Evolutionary conservation across 2,329 filamentous ascomycete genomes (phyloP), one percentile per base, ranked within the genome.

Genomic region (Lasiodiplodia sp.): DNA sequence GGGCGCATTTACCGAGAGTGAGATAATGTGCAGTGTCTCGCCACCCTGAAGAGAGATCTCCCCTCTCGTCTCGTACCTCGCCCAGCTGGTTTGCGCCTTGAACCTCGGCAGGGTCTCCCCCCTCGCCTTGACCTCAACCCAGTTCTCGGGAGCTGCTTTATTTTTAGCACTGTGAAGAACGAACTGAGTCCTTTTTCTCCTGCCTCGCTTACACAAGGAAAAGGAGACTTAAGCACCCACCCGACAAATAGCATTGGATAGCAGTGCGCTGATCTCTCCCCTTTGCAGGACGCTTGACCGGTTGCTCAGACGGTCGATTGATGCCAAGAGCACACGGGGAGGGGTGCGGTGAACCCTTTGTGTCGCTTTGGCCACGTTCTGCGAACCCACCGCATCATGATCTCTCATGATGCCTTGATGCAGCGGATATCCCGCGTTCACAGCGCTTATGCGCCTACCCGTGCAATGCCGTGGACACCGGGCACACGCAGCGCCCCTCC

Each of bases 21-120:
- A 60, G 57, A 47, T 60, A 38, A 40, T n/a, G 23, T 31, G 57
- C 57, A 60, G 57, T n/a, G 57, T 60, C 57, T 60, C 57, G 57
- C 57, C 57, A 60, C 57, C 38, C 21, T 60, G 57, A 47, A 60
- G 38, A 60, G 38, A 60, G 37, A 12, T 40, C 37, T 21, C 56
- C 2, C 37, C 23, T n/a, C 14, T 18, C 21, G 25, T n/a, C 38
- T 44, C 34, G 34, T 58, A 37, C 31, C n/a, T 28, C 21, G 21
- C 16, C 21, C 23, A 60, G 37, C 7, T 21, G 57, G 1, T n/a
- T n/a, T 16, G 37, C 23, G 16, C n/a, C 57, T 44, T 23, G 23
- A 47, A 21, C 38, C 57, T 37, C 23, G 57, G 23, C 21, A 60
- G 38, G 12, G 11, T 23, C 31, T 23, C 21, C 21, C 25, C 55